phyloP scores from a whole-genome alignment of 176 grass and related monocot species.

The Oryza coarctata region DNA sequence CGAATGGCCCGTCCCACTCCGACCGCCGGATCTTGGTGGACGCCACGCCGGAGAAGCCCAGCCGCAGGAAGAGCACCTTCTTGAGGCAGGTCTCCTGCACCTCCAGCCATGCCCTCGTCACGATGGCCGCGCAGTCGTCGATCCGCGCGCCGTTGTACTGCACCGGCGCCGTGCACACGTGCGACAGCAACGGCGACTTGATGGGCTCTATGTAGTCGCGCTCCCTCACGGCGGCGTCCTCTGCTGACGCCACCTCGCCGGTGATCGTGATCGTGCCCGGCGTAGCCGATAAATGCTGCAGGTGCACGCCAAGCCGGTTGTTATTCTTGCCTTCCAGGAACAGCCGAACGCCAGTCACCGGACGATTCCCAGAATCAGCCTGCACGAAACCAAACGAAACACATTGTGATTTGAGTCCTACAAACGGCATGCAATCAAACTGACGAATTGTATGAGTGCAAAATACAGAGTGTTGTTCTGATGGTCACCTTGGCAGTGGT shows the following conservation, averaged over 20 bases:
- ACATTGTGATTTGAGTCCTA: neutral
- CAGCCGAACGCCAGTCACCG: conserved; percentile 77
- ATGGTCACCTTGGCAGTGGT: conserved; percentile 56
- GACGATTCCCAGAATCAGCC: conserved; percentile 67
- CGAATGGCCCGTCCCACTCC: conserved; percentile 63
- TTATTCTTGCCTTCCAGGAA: conserved; percentile 86
- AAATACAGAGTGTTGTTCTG: neutral
- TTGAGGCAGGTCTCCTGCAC: conserved; percentile 75
- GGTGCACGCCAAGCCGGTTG: conserved; percentile 70
- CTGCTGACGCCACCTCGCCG: conserved; percentile 35
- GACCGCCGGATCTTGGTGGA: conserved; percentile 81
- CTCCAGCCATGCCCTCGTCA: conserved; percentile 84
- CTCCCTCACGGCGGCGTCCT: conserved; percentile 34
- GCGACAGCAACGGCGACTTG: conserved; percentile 70
- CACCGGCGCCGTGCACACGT: conserved; percentile 83
- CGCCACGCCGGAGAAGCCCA: conserved; percentile 69
- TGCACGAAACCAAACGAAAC: neutral
- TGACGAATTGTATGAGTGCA: too few relatives aligned
- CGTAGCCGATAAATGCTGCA: conserved; percentile 65
- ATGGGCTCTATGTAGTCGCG: conserved; percentile 63
- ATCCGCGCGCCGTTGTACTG: conserved; percentile 60
- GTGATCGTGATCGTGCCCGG: conserved; percentile 44
- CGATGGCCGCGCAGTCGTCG: conserved; percentile 77
- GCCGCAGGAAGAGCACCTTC: conserved; percentile 87
- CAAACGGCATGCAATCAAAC: neutral